A percentile compares a stretch with the other conserved stretches of the same genome.
These are phyloP conservation scores for Penicillium psychrosexuale DNA, from an alignment of 2,329 filamentous ascomycete genomes.

Conservation along the genomic window DNA sequence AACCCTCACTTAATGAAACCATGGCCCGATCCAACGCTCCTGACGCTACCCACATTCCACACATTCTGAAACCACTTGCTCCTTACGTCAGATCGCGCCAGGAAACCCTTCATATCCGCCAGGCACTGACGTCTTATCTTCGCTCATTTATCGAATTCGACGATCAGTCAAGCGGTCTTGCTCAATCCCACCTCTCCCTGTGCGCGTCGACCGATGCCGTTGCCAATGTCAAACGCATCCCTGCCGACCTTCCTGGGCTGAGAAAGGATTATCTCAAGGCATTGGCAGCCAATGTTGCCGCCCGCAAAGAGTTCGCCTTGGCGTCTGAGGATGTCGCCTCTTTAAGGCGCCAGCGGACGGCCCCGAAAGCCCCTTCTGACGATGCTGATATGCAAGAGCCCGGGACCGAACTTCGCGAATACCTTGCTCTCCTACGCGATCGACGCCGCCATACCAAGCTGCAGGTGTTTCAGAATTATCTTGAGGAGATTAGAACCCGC, in stretches of 20 bases:
- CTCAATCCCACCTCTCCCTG: conserved; percentile 35
- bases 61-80: conserved; percentile 34
- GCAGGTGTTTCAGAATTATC: conserved; percentile 46
- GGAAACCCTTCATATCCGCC: conserved; percentile 40
- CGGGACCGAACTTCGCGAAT: conserved; percentile 35
- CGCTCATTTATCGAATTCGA: conserved; percentile 36
- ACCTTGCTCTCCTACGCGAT: conserved; percentile 47
- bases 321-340: conserved; percentile 33
- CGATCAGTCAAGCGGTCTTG: conserved; percentile 22
- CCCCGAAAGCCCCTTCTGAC: conserved; percentile 18
- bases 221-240: conserved; percentile 34
- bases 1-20: conserved; percentile 16
- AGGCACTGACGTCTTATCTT: conserved; percentile 39
- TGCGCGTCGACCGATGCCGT: conserved; percentile 34
- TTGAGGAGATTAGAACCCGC: conserved; percentile 41
- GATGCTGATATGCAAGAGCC: conserved; percentile 16
- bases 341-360: conserved; percentile 26
- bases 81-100: conserved; percentile 41
- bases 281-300: conserved; percentile 42
- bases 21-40: conserved; percentile 25
- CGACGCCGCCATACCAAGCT: conserved; percentile 47
- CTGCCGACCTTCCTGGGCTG: conserved; percentile 42
- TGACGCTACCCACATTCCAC: conserved; percentile 30
- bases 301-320: conserved; percentile 38
- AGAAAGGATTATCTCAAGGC: conserved; percentile 48